Evolutionary conservation across 164 flowering plant genomes (phyloP), one percentile per base, ranked within the genome.

Genomic region (Euptelea pleiosperma): DNA sequence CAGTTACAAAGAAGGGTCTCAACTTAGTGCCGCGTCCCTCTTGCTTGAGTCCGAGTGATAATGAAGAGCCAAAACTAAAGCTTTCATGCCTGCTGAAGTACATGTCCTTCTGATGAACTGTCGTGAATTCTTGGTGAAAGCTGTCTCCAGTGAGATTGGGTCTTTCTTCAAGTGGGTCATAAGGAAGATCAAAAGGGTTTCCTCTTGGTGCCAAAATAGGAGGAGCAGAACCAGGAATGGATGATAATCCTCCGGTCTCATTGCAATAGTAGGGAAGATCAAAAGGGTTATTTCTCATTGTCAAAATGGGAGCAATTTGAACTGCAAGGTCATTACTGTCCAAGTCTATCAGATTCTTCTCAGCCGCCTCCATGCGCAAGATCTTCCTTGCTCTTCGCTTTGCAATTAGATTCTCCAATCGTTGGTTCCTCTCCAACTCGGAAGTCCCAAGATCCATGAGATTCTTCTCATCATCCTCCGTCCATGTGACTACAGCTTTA

Each of bases 161-260:
- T 57, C 75, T 83, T 70, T 90, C 97, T 65, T 82, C 90, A 52
- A 67, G 75, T 19, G 86, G 71, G 40, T 90, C 97, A 63, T 79
- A 84, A 46, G 96, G 97, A 63, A 86, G 70, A 70, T 86, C 96
- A 63, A 93, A 93, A 36, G 99, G 99, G 50, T 93, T 90, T 55
- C 73, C 44, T 60, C 95, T 79, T 1, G 77, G 87, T 39, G 66
- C 47, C 74, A 83, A 36, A 65, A 77, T 61, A 7, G 99, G 82
- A 3, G 96, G 97, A 60, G 97, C 97, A 58, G 97, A 90, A 9
- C 92, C 94, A 28, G 97, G 97, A 58, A 87, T 77, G 10, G 89
- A 81, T n/a, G 81, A 84, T 40, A 84, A 73, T 0, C 75, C 88
- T 58, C 56, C 57, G 36, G 56, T 44, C 52, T 79, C 85, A 70